A percentile compares a stretch with the other conserved stretches of the same genome.
Conservation (phyloP, 2,329 filamentous ascomycete genomes). For the Esteya vermicola region DNA sequence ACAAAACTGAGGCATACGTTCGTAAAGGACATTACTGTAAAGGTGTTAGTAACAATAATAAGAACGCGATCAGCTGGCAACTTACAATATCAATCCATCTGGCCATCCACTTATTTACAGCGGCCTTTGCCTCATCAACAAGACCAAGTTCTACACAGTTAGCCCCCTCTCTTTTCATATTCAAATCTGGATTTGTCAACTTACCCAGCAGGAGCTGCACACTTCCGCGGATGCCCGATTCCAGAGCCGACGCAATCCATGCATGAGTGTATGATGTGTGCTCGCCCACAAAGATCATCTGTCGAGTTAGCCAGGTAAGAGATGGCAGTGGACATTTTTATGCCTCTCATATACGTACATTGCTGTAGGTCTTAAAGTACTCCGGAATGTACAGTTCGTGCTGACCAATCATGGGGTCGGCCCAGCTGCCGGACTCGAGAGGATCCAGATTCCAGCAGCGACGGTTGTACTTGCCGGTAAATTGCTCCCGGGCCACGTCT, state of each 20-base stretch:
- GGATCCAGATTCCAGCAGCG: slow-evolving; percentile 52
- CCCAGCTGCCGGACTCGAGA: slow-evolving; percentile 49
- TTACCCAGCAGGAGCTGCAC: slow-evolving; percentile 46
- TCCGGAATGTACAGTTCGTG: slow-evolving; percentile 57
- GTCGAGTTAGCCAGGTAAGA: not conserved
- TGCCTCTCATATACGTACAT: slow-evolving; percentile 20
- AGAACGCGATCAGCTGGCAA: too few species aligned
- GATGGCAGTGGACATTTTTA: not conserved
- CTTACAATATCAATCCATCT: slow-evolving; percentile 41
- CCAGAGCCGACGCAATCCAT: slow-evolving; percentile 54
- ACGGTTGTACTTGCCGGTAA: slow-evolving; percentile 49
- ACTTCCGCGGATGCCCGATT: slow-evolving; percentile 51
- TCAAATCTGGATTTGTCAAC: slow-evolving; percentile 6
- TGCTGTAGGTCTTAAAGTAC: slow-evolving; percentile 57
- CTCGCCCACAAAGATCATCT: slow-evolving; percentile 55
- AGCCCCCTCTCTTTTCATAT: not conserved
- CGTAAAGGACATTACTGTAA: too few species aligned
- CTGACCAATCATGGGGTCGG: slow-evolving; percentile 44
- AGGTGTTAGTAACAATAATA: too few species aligned
- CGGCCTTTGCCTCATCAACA: slow-evolving; percentile 54
- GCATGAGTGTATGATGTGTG: slow-evolving; percentile 60
- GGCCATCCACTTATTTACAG: slow-evolving; percentile 54
- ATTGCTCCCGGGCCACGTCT: slow-evolving; percentile 41
- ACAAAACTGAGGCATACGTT: too few species aligned
- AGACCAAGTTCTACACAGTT: slow-evolving; percentile 36